Evolutionary conservation across 306 rosid species (phyloP).

Genomic region (Gastrolobium villosum): DNA sequence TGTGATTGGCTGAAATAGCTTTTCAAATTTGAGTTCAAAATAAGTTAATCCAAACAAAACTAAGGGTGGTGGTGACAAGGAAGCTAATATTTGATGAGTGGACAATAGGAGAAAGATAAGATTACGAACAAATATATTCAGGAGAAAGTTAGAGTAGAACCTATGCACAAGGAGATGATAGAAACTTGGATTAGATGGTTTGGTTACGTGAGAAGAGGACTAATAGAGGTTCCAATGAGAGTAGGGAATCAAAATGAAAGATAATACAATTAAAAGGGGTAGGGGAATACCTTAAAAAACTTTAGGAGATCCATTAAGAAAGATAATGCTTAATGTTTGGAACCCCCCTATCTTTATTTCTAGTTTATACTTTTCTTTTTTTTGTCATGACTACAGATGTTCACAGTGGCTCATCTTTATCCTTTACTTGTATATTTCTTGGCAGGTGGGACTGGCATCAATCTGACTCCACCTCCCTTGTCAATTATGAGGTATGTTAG

Average conservation of each 20-base stretch:
- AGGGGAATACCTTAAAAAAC: background rate
- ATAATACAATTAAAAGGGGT: too few relatives aligned
- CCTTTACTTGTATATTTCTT: constrained; percentile 40
- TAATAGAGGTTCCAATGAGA: background rate
- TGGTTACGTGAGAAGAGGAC: background rate
- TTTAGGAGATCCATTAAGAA: background rate
- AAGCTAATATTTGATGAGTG: background rate
- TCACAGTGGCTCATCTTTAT: constrained; percentile 32
- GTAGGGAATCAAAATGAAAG: background rate
- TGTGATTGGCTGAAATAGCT: background rate
- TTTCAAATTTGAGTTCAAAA: background rate
- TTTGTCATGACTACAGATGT: background rate
- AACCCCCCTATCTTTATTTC: background rate
- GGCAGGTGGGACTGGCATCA: constrained; percentile 98
- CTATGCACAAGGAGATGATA: background rate
- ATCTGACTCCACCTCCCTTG: constrained; percentile 94
- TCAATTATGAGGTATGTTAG: constrained; percentile 80
- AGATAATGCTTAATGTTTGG: background rate
- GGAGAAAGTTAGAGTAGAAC: background rate
- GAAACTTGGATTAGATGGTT: background rate
- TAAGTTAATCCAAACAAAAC: too few relatives aligned
- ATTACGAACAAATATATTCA: too few relatives aligned
- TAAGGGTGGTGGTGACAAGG: too few relatives aligned
- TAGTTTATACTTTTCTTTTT: constrained; percentile 27
- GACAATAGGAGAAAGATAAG: background rate